Evolutionary conservation across 2,329 filamentous ascomycete species (phyloP), one percentile per base, ranked within the genome.

Genomic region (Sarocladium kiliense): DNA sequence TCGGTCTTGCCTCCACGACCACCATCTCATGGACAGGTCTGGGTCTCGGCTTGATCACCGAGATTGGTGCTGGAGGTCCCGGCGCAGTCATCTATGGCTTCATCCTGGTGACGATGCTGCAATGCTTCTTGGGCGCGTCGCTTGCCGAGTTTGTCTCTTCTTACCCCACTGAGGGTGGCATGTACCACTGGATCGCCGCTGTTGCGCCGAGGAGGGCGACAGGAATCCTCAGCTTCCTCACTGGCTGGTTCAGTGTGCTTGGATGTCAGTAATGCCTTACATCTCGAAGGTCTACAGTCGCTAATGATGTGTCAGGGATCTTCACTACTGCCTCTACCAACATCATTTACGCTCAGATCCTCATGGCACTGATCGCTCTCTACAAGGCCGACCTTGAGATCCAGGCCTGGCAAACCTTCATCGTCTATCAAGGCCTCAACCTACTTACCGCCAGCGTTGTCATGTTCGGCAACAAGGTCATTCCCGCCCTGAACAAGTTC

Each of bases 131-230:
- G 27, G 74, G 69, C 27, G 70, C 72, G 3, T 76, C 75, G 0
- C 63, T 77, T 19, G 72, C 74, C 9, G 75, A 79, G 58, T 72
- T 79, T 54, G 74, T 77, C 9, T 77, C 74, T 3, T 71, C 72
- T 2, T 77, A 77, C 56, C 76, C 76, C 3, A 75, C 74, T 10
- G 72, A 73, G 53, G 76, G 76, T 21, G 76, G 76, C 42, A 76
- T 77, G 74, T 79, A 78, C 55, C 76, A 77, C 60, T 78, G 76
- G 76, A 75, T 76, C 37, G 75, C 74, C 6, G 74, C 72, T 1
- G 68, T 78, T 25, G 73, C 75, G 3, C 75, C 76, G 0, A 66
- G 64, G 34, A 62, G 61, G 41, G 66, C 66, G 41, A 74, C 68
- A 12, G 70, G 68, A 19, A 63, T 73, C 39, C 57, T 77, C 59